A percentile compares a stretch with the other conserved stretches of the same genome.
Conservation (phyloP, 2,329 filamentous ascomycete species). For the Pseudocercospora fuligena region DNA sequence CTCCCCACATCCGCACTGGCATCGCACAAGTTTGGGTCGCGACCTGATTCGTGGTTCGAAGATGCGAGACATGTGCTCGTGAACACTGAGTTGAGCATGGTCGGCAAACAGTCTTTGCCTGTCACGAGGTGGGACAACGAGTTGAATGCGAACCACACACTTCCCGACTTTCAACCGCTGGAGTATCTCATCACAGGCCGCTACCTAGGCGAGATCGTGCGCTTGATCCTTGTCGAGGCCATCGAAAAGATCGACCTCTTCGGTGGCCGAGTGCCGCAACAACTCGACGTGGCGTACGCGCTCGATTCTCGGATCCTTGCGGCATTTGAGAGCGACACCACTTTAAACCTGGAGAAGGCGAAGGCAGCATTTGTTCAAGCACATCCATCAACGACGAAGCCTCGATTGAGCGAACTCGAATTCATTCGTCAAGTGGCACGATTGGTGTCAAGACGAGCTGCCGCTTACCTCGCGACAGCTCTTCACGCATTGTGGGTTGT, state of each 20-base stretch:
- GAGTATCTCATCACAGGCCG: slow-evolving; percentile 68
- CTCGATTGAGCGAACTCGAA: slow-evolving; percentile 48
- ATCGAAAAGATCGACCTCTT: slow-evolving; percentile 62
- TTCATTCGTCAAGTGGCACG: slow-evolving; percentile 61
- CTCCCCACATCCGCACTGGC: slow-evolving; percentile 61
- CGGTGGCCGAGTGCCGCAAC: slow-evolving; percentile 60
- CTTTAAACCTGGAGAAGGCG: slow-evolving; percentile 45
- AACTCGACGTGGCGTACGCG: slow-evolving; percentile 59
- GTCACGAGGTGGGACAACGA: slow-evolving; percentile 66
- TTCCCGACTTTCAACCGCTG: slow-evolving; percentile 68
- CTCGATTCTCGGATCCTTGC: slow-evolving; percentile 65
- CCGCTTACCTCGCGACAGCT: slow-evolving; percentile 66
- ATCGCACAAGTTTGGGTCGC: slow-evolving; percentile 59
- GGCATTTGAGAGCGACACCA: slow-evolving; percentile 57
- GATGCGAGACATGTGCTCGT: slow-evolving; percentile 65
- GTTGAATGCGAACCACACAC: slow-evolving; percentile 61
- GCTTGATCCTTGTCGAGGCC: slow-evolving; percentile 65
- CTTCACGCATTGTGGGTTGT: slow-evolving; percentile 67
- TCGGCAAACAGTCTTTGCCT: slow-evolving; percentile 63
- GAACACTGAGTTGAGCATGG: slow-evolving; percentile 71
- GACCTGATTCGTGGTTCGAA: slow-evolving; percentile 60
- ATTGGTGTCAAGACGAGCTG: slow-evolving; percentile 62
- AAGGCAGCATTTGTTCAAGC: slow-evolving; percentile 56
- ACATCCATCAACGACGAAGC: slow-evolving; percentile 51
- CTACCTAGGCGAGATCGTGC: slow-evolving; percentile 67